These are phyloP conservation scores for Lactarius sanguifluus DNA, from an alignment of 768 basidiomycete genomes.

Conservation along the genomic window DNA sequence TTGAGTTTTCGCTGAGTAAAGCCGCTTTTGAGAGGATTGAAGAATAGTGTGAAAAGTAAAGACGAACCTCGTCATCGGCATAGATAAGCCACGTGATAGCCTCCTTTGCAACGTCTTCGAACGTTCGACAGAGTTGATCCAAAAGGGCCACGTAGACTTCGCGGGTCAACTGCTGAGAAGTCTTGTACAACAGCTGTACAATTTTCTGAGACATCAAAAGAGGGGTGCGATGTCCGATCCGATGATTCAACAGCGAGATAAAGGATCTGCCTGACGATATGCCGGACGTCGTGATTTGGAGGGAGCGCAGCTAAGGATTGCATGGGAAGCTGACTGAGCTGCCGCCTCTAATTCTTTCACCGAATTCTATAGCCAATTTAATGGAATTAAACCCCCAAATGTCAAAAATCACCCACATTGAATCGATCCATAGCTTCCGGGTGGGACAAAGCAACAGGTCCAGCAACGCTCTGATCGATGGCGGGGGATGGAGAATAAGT, in stretches of 20 bases:
- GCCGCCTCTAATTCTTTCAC: slow-evolving; percentile 76
- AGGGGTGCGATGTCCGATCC: slow-evolving; percentile 82
- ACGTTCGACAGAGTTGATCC: slow-evolving; percentile 83
- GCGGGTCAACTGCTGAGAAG: slow-evolving; percentile 76
- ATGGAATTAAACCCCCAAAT: neutral
- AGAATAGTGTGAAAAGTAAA: neutral
- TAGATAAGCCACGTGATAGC: slow-evolving; percentile 96
- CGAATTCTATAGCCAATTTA: slow-evolving; percentile 38
- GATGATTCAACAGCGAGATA: slow-evolving; percentile 75
- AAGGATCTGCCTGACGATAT: slow-evolving; percentile 80
- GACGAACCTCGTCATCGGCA: slow-evolving; percentile 88
- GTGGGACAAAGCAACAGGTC: slow-evolving; percentile 53
- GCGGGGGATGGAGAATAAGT: slow-evolving; percentile 63
- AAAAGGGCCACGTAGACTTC: slow-evolving; percentile 92
- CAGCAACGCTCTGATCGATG: slow-evolving; percentile 50
- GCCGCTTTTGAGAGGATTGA: slow-evolving; percentile 15
- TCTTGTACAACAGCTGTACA: slow-evolving; percentile 93
- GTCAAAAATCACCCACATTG: slow-evolving; percentile 47
- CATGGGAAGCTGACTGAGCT: slow-evolving; percentile 69
- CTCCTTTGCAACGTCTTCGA: slow-evolving; percentile 93
- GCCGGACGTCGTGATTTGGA: slow-evolving; percentile 82
- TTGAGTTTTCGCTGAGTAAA: slow-evolving; percentile 85
- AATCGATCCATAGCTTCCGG: slow-evolving; percentile 91
- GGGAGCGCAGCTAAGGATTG: slow-evolving; percentile 70
- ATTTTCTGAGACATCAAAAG: slow-evolving; percentile 95